Evolutionary conservation across 73 alveolate genomes (phyloP), one percentile per base, ranked within the genome.

Genomic region (Stentor roeselii): DNA sequence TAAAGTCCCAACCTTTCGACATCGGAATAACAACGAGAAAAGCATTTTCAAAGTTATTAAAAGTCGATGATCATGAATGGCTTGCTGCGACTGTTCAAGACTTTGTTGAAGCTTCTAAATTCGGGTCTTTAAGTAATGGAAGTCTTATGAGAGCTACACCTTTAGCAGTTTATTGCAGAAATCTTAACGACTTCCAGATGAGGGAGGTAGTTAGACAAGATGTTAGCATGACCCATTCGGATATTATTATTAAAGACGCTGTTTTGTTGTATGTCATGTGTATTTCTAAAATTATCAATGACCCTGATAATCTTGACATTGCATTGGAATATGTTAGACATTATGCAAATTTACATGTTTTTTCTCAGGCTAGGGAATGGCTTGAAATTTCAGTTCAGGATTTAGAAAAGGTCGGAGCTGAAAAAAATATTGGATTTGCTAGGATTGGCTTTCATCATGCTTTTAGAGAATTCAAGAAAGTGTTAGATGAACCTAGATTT

Each of bases 71-170:
- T 3, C 84, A 67, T 4, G 21, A 35, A n/a, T 6, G 42, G 3
- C 36, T 75, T 4, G 42, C 31, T 36, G 67, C 39, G 11, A 39
- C 3, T 50, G 90, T 85, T 3, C 4, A 75, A 34, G 30, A 40
- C 3, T 3, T 14, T 15, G 27, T 61, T 61, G 59, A 61, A 37
- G 89, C 92, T 36, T 3, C 32, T 14, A 59, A 61, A 59, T 31
- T 61, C 38, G 31, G 82, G 31, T 89, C 91, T 11, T 35, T 78
- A 59, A 84, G 90, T 76, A 89, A 89, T 87, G 95, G 95, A 3
- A 15, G 86, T 82, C 78, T 89, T 39, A 89, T 89, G 95, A 60
- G 95, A 82, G 42, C 77, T 30, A 61, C 95, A 0, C 95, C 95
- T 0, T 78, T 87, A 30, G 95, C 92, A 37, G 88, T 89, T 31